Evolutionary conservation across 1,284 basidiomycete genomes (phyloP), one percentile per base, ranked within the genome.

Genomic region (Hortiboletus rubellus): DNA sequence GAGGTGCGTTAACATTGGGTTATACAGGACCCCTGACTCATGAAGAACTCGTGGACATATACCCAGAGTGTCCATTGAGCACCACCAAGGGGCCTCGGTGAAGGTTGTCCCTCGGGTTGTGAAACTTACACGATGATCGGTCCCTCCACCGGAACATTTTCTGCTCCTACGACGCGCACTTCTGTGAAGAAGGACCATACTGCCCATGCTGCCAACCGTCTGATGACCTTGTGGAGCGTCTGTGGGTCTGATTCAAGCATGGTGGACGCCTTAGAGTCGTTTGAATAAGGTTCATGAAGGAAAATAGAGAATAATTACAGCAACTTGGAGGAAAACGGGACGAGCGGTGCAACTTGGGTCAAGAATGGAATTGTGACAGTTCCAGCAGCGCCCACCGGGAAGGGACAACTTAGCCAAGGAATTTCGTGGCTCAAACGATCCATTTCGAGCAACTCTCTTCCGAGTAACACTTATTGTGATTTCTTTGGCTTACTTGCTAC

Each of bases 141-240:
- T 0, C 92, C 94, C 60, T 89, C 80, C 60, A 71, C 74, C 6
- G 94, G 93, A 9, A 97, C 91, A 69, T 95, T 88, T 72, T 96
- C 91, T 52, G 81, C 84, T 51, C 90, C 92, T 64, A 95, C 82
- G 50, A 96, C 85, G 66, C 85, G 86, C 50, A 95, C 84, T 70
- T 94, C 86, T 2, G 85, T 85, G 79, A 94, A 96, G 81, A 96
- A 96, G 11, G 91, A 87, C 70, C 84, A 80, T 33, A 92, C 82
- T 6, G 92, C 89, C 75, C 85, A 84, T 45, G 81, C 76, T 17
- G 94, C 89, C 52, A 94, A 74, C 33, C 76, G 75, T 55, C 91
- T 85, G 58, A 96, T 74, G 48, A 86, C 71, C 50, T 77, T 76
- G 73, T 92, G 90, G 5, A 84, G 73, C 48, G 80, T 54, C 58